phyloP scores from a whole-genome alignment of 1,139 yeast genomes.

The Lodderomyces metapsilosis region DNA sequence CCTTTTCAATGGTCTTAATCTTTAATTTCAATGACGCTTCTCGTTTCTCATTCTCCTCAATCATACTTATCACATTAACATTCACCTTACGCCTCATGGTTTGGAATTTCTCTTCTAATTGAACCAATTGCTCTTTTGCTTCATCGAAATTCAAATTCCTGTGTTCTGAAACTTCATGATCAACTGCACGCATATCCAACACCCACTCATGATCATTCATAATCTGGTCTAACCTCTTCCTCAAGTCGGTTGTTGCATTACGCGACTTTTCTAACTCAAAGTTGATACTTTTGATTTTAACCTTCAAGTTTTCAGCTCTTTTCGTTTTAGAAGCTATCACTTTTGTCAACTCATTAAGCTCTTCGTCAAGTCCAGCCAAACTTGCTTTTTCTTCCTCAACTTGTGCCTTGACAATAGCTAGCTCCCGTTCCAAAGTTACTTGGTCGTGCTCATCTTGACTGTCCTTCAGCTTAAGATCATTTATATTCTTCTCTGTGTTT shows the following conservation, averaged over 20 bases:
- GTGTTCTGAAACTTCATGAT: conserved; percentile 53
- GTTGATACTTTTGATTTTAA: conserved; percentile 56
- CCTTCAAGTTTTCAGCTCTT: conserved; percentile 47
- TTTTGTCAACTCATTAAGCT: conserved; percentile 61
- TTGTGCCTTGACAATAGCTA: conserved; percentile 37
- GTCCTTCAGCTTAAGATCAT: conserved; percentile 39
- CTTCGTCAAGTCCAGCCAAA: conserved; percentile 73
- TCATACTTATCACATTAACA: conserved; percentile 87
- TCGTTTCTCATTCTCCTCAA: conserved; percentile 89
- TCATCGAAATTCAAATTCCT: conserved; percentile 64
- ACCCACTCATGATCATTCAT: conserved; percentile 71
- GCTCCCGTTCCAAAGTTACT: conserved; percentile 24
- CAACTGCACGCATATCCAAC: conserved; percentile 56
- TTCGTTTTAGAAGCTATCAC: conserved; percentile 54
- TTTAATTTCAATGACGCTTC: conserved; percentile 74
- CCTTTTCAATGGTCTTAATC: conserved; percentile 87
- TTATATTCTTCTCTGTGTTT: conserved; percentile 31
- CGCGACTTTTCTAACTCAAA: conserved; percentile 65
- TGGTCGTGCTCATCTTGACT: conserved; percentile 26
- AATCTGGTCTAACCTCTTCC: conserved; percentile 47
- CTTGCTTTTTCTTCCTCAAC: conserved; percentile 64
- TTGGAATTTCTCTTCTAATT: conserved; percentile 60
- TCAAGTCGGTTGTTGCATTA: conserved; percentile 40
- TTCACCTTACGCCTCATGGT: conserved; percentile 86
- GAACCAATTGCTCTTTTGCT: conserved; percentile 55